phyloP scores from a whole-genome alignment of 495 filamentous ascomycete genomes.

The Lasiosphaeris hirsuta region DNA sequence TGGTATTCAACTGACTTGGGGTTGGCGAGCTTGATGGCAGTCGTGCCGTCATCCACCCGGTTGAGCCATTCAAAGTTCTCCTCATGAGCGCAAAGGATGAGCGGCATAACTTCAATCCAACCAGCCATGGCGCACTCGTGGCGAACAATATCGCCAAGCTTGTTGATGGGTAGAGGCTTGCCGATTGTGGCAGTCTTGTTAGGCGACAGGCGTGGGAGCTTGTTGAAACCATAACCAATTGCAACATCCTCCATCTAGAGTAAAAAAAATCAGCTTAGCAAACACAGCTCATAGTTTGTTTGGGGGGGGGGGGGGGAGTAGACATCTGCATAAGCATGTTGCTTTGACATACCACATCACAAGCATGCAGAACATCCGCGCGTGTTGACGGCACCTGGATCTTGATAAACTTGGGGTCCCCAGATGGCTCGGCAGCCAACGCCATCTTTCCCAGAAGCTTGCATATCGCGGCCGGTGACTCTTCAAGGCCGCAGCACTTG shows the following conservation, averaged over 20 bases:
- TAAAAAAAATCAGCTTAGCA: background rate
- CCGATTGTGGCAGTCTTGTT: slow-evolving; percentile 80
- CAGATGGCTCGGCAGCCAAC: slow-evolving; percentile 68
- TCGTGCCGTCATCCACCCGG: slow-evolving; percentile 80
- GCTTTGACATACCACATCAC: slow-evolving; percentile 61
- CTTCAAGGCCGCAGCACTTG: slow-evolving; percentile 76
- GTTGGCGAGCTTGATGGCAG: slow-evolving; percentile 85
- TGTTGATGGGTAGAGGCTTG: slow-evolving; percentile 86
- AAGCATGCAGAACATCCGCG: slow-evolving; percentile 92
- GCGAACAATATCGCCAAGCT: slow-evolving; percentile 87
- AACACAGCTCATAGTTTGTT: too few species aligned
- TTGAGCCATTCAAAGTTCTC: slow-evolving; percentile 98
- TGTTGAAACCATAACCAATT: slow-evolving; percentile 95
- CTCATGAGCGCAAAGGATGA: slow-evolving; percentile 96
- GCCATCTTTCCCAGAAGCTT: slow-evolving; percentile 82
- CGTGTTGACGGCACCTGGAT: slow-evolving; percentile 83
- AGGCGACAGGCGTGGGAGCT: slow-evolving; percentile 77
- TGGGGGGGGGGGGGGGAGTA: too few species aligned
- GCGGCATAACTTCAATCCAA: slow-evolving; percentile 93
- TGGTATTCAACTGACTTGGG: slow-evolving; percentile 97
- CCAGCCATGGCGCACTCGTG: slow-evolving; percentile 89
- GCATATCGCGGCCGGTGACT: slow-evolving; percentile 68
- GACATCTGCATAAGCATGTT: background rate
- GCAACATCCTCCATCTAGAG: slow-evolving; percentile 87
- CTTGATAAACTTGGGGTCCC: slow-evolving; percentile 64